Conservation (phyloP, 2,329 filamentous ascomycete genomes). For the Kalaharituber pfeilii region DNA sequence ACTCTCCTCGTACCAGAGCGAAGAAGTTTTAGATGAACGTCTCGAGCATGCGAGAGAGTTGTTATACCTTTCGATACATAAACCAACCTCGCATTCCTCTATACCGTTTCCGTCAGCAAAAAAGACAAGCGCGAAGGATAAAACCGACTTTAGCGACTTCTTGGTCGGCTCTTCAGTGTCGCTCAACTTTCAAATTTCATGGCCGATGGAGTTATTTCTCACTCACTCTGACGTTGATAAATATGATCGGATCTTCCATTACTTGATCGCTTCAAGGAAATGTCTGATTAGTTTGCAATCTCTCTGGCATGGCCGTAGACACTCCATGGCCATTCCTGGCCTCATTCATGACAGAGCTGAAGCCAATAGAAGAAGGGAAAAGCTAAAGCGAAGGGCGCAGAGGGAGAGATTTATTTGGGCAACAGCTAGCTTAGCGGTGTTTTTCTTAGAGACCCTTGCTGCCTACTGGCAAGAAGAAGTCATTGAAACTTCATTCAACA, state of each 20-base stretch:
- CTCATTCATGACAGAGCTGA: constrained; percentile 45
- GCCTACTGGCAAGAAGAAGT: constrained; percentile 83
- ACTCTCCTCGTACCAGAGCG: constrained; percentile 57
- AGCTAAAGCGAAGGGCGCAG: constrained; percentile 44
- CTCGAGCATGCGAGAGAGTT: constrained; percentile 68
- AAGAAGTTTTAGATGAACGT: constrained; percentile 55
- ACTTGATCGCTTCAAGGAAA: constrained; percentile 67
- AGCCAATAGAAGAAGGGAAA: constrained; percentile 43
- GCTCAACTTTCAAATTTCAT: constrained; percentile 53
- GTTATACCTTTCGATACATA: constrained; percentile 48
- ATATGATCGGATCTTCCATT: constrained; percentile 75
- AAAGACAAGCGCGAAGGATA: constrained; percentile 24
- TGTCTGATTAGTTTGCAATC: constrained; percentile 70
- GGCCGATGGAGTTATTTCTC: constrained; percentile 76
- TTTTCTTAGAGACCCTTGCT: constrained; percentile 74
- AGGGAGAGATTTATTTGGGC: constrained; percentile 77
- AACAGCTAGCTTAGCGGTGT: constrained; percentile 68
- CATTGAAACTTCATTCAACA: constrained; percentile 61
- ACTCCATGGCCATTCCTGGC: constrained; percentile 50
- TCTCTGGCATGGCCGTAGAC: constrained; percentile 66
- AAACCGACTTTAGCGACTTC: constrained; percentile 51
- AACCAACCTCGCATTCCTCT: constrained; percentile 25
- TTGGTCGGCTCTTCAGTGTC: constrained; percentile 60
- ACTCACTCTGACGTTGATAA: constrained; percentile 54
- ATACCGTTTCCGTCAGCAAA: constrained; percentile 5